phyloP scores from a whole-genome alignment of 73 alveolate species.

The Stentor coeruleus region DNA sequence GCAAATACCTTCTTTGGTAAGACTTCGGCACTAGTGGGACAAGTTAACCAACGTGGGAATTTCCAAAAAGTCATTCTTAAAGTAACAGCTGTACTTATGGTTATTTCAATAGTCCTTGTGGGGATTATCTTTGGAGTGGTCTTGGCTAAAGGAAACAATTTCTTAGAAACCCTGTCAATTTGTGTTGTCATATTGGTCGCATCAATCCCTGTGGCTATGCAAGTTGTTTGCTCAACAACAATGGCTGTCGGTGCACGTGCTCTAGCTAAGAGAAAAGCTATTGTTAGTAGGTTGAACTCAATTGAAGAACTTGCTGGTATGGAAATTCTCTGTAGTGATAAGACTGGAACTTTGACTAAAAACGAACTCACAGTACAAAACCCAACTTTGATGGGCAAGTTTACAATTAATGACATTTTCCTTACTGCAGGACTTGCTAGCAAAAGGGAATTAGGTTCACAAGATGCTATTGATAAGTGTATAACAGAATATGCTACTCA shows the following conservation, averaged over 20 bases:
- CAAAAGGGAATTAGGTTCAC: background rate
- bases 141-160: conserved; percentile 7
- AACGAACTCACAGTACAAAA: conserved; percentile 46
- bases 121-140: background rate
- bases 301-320: conserved; percentile 76
- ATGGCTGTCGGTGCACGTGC: conserved; percentile 52
- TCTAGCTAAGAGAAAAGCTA: conserved; percentile 51
- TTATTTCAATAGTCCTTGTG: background rate
- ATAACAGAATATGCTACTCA: background rate
- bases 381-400: background rate
- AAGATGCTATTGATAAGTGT: conserved; percentile 19
- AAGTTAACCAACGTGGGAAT: conserved; percentile 2
- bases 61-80: background rate
- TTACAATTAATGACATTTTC: background rate
- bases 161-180: background rate
- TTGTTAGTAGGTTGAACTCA: conserved; percentile 71
- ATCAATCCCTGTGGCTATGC: conserved; percentile 24
- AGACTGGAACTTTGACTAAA: conserved; percentile 72
- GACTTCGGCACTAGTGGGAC: conserved; percentile 26
- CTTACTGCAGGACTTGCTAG: conserved; percentile 14
- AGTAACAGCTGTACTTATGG: conserved; percentile 6
- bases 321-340: conserved; percentile 72
- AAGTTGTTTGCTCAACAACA: conserved; percentile 20
- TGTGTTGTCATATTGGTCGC: conserved; percentile 23
- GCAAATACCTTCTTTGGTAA: conserved; percentile 25